phyloP scores from a whole-genome alignment of 768 basidiomycete species.

The Lentinula raphanica region DNA sequence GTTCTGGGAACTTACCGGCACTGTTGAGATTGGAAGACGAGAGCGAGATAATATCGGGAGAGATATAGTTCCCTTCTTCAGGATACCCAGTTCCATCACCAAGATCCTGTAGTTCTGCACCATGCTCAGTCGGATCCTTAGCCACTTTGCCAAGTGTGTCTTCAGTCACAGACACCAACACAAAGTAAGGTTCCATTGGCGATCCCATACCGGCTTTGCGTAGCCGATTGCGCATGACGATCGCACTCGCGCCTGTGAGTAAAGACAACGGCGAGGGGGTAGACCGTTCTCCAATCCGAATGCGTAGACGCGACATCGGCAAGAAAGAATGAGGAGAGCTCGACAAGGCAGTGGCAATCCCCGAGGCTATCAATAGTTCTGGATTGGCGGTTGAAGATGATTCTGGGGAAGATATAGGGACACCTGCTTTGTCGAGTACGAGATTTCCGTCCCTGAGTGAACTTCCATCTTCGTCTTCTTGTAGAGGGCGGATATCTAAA shows the following conservation, averaged over 20 bases:
- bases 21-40: constrained; percentile 37
- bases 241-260: constrained; percentile 58
- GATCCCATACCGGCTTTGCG: constrained; percentile 63
- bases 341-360: constrained; percentile 66
- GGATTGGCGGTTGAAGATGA: constrained; percentile 39
- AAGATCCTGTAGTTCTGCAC: constrained; percentile 74
- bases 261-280: constrained; percentile 44
- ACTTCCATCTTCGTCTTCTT: constrained; percentile 54
- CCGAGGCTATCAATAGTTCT: constrained; percentile 54
- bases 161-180: constrained; percentile 59
- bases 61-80: constrained; percentile 67
- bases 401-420: constrained; percentile 48
- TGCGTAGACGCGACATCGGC: constrained; percentile 57
- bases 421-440: constrained; percentile 51
- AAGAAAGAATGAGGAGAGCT: constrained; percentile 76
- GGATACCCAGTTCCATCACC: constrained; percentile 42
- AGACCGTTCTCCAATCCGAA: constrained; percentile 45
- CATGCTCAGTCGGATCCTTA: constrained; percentile 76
- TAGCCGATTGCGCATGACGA: constrained; percentile 58
- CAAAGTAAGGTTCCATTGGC: constrained; percentile 74
- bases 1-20: constrained; percentile 28
- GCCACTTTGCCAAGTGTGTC: constrained; percentile 71
- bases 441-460: constrained; percentile 74
- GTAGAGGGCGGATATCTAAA: constrained; percentile 51
- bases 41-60: constrained; percentile 72